phyloP scores from a whole-genome alignment of 83 land plant species.

The Thuja plicata region DNA sequence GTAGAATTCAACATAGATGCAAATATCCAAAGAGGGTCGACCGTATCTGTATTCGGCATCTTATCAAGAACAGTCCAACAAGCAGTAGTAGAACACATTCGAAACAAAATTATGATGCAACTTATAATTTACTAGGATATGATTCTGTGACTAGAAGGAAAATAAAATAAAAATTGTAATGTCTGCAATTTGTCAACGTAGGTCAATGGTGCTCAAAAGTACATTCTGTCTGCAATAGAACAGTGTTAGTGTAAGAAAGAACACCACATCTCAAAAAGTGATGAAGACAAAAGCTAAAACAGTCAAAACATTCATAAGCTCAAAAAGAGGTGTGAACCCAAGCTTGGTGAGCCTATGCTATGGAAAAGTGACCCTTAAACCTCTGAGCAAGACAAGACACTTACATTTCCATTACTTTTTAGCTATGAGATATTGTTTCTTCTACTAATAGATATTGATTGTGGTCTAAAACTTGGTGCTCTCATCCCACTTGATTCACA shows the following conservation, averaged over 20 bases:
- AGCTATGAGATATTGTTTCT: neutral
- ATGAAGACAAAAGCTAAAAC: neutral
- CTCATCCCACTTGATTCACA: constrained; percentile 18
- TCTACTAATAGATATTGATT: neutral
- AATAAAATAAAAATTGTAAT: neutral
- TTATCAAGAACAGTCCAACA: neutral
- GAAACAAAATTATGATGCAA: neutral
- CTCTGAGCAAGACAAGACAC: neutral
- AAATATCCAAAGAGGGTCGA: neutral
- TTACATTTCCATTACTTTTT: neutral
- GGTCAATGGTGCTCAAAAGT: neutral
- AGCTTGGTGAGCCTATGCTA: neutral
- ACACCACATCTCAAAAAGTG: neutral
- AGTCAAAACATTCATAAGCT: neutral
- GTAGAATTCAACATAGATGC: neutral
- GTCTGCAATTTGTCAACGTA: neutral
- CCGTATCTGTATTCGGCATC: neutral
- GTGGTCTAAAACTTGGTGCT: constrained; percentile 8
- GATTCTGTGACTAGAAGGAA: neutral
- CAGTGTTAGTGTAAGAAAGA: neutral
- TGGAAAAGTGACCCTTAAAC: neutral
- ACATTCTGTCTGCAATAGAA: neutral
- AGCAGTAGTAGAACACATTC: neutral
- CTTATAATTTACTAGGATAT: neutral
- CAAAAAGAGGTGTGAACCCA: neutral